Evolutionary conservation across 2,329 filamentous ascomycete species (phyloP), one percentile per base, ranked within the genome.

Genomic region (Penicillium corylophilum): DNA sequence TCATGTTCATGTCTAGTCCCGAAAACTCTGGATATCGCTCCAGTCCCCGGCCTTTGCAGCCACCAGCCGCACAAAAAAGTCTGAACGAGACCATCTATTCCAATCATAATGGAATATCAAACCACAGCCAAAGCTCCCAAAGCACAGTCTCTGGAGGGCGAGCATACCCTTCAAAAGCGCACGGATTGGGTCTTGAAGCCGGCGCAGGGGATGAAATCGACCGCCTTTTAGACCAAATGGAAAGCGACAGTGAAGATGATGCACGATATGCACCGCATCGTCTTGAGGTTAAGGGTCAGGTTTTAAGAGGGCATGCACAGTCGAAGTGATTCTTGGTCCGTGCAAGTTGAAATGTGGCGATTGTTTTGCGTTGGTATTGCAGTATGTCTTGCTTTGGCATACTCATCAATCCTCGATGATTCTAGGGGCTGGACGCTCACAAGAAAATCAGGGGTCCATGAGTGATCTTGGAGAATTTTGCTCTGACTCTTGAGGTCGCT

Each of bases 1-100:
- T 79, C 9, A 61, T 78, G 8, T 78, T 78, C 61, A 77, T 79
- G 76, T 77, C 75, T 36, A 79, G 77, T 48, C 77, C 77, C 1
- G 75, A 72, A 28, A 76, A 77, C 48, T 76, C 75, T 5, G 73
- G 72, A 1, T 75, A 74, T 53, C 71, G 71, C 39, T 65, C 72
- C 8, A 67, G 64, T 45, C 70, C 71, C n/a, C 68, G 65, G 4
- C 60, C 54, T 4, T 45, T 63, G 12, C 56, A 67, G 44, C 55
- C 54, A 33, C 44, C 49, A 43, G 49, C 56, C 10, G 53, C 61
- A 5, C 60, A 63, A 40, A 61, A 53, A 44, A 71, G 61, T 47
- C 57, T 66, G 18, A 64, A 65, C 42, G 63, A 58, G 13, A 63
- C 65, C 2, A 51, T 65, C 26, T 58, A 52, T 26, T 50, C 56